Evolutionary conservation across 345 rosid genomes (phyloP).

Genomic region (Theobroma cacao): DNA sequence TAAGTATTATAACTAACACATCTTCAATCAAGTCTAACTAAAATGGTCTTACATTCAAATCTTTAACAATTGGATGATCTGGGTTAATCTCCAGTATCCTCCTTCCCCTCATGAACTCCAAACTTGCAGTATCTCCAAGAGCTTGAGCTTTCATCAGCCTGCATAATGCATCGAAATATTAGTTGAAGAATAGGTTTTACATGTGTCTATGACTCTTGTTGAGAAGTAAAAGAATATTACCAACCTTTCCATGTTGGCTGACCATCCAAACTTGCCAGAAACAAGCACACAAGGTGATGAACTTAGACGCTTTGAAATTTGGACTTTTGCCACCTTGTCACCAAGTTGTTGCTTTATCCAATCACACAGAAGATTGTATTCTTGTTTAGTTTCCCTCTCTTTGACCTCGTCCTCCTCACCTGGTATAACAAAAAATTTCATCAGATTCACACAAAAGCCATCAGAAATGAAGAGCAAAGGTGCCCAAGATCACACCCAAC

Average conservation of each 20-base stretch:
- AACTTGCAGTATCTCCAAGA: conserved; percentile 89
- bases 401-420: conserved; percentile 96
- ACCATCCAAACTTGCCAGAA: conserved; percentile 98
- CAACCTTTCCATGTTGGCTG: conserved; percentile 98
- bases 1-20: neutral
- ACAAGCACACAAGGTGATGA: conserved; percentile 98
- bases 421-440: conserved; percentile 16
- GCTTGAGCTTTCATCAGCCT: conserved; percentile 99
- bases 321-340: conserved; percentile 91
- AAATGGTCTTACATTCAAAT: conserved; percentile 62
- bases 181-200: neutral
- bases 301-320: conserved; percentile 88
- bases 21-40: neutral
- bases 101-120: conserved; percentile 98
- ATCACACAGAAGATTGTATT: conserved; percentile 78
- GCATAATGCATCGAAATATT: conserved; percentile 16
- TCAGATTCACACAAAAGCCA: conserved; percentile 4
- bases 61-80: conserved; percentile 87
- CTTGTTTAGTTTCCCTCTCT: conserved; percentile 84
- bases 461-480: neutral
- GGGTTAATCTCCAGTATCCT: conserved; percentile 94
- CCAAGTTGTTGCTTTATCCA: conserved; percentile 98
- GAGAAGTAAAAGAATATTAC: conserved; percentile 8
- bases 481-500: neutral
- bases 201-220: neutral